Percentiles rank a stretch among this genome's conserved stretches.
Evolutionary conservation across 768 basidiomycete species (phyloP).

Genomic region (Termitomyces sp.): DNA sequence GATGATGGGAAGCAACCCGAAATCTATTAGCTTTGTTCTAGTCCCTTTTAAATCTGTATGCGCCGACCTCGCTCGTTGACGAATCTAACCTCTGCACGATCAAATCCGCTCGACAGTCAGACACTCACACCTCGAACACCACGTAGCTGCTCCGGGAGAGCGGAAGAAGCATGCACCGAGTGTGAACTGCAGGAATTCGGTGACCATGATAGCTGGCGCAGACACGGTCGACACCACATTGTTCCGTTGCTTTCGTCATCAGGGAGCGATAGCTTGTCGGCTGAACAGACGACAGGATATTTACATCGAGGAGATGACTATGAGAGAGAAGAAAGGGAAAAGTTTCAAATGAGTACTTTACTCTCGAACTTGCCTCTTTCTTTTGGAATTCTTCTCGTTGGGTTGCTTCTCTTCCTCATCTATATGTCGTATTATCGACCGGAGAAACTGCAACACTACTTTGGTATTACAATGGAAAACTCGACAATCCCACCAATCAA

Average conservation of each 20-base stretch:
- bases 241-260: conserved; percentile 45
- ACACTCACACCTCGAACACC: conserved; percentile 55
- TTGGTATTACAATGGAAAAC: conserved; percentile 26
- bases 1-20: neutral
- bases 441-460: conserved; percentile 37
- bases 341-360: conserved; percentile 16
- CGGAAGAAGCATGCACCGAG: conserved; percentile 47
- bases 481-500: conserved; percentile 9
- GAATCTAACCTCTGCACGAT: conserved; percentile 27
- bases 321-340: conserved; percentile 13
- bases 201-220: conserved; percentile 29
- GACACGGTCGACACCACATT: conserved; percentile 32
- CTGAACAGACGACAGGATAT: conserved; percentile 21
- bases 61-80: conserved; percentile 32
- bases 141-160: conserved; percentile 52
- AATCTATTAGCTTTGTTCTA: neutral
- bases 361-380: conserved; percentile 34
- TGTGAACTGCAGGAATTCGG: conserved; percentile 38
- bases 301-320: conserved; percentile 36
- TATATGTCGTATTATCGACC: conserved; percentile 46
- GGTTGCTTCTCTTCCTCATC: conserved; percentile 41
- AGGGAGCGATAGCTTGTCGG: conserved; percentile 31
- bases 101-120: conserved; percentile 27
- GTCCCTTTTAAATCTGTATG: conserved; percentile 20
- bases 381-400: conserved; percentile 37